phyloP scores from a whole-genome alignment of 768 basidiomycete species.

The Pulveroboletus sp. region DNA sequence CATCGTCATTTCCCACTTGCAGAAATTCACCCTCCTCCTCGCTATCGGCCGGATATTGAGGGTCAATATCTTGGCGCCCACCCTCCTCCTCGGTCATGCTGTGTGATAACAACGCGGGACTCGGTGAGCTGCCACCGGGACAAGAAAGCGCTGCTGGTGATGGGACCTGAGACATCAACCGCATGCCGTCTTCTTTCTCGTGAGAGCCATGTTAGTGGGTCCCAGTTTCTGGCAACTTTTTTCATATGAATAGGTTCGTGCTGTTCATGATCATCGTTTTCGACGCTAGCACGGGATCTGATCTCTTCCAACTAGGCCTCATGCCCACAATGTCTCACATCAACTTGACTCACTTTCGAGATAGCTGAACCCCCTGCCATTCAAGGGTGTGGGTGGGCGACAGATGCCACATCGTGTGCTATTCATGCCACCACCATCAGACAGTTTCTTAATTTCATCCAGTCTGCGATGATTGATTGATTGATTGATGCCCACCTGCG shows the following conservation, averaged over 20 bases:
- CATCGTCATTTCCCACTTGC: slow-evolving; percentile 11
- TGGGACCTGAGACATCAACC: too few relatives aligned
- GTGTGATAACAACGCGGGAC: background rate
- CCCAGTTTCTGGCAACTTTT: background rate
- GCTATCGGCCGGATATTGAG: background rate
- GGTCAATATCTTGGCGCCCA: slow-evolving; percentile 2
- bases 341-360: background rate
- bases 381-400: slow-evolving; percentile 12
- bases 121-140: background rate
- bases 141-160: too few relatives aligned
- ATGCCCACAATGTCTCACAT: slow-evolving; percentile 9
- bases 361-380: slow-evolving; percentile 6
- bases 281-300: slow-evolving; percentile 1
- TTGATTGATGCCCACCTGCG: slow-evolving; percentile 1
- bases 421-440: slow-evolving; percentile 12
- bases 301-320: slow-evolving; percentile 4
- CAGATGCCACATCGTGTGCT: slow-evolving; percentile 7
- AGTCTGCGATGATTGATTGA: background rate
- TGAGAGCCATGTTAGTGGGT: background rate
- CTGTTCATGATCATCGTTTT: slow-evolving; percentile 27
- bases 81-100: background rate
- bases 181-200: too few relatives aligned
- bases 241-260: background rate
- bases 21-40: background rate
- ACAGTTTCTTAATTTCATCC: slow-evolving; percentile 16